Evolutionary conservation across 805 yeast genomes (phyloP), one percentile per base, ranked within the genome.

Genomic region (Hemisphaericaspora nanyangensis): DNA sequence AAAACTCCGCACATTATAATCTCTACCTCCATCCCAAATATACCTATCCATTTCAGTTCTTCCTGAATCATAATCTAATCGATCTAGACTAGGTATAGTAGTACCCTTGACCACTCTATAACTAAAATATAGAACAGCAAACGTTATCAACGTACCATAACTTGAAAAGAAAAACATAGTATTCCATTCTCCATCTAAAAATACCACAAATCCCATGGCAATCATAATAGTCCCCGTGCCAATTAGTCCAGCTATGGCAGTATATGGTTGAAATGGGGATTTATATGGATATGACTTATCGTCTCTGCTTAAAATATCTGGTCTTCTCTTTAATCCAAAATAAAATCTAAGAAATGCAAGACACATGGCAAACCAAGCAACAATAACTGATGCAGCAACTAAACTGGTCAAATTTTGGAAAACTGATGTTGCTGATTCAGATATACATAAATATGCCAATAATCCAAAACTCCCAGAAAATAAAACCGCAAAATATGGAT

Each of bases 351-450:
- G 55, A 52, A 71, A 84, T 2, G 87, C 69, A 13, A 80, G 53
- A 48, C 84, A 79, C 75, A 83, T 77, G 5, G 87, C 85, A 47
- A 72, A 70, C 95, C 95, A 88, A 31, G 85, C 87, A 26, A 88
- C 60, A 38, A 87, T 74, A 0, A 89, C 90, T 1, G 90, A 75
- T 0, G 90, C 77, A 2, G 90, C 79, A 37, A 85, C 75, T 26
- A 85, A 70, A 48, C 80, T 79, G 6, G 84, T 74, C 42, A 85
- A 62, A 49, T 82, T 76, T 43, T 77, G 83, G 48, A 86, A 85
- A 5, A 82, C 82, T 12, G 65, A 59, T 12, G 83, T 75, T 0
- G 89, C 80, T 28, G 68, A 58, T 39, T 73, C 67, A 31, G 77
- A 70, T 5, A 82, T 79, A 3, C 85, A 75, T 17, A 83, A 54